These are phyloP conservation scores for Coffea humblotiana DNA, from an alignment of 305 asterid species.

Conservation along the genomic window DNA sequence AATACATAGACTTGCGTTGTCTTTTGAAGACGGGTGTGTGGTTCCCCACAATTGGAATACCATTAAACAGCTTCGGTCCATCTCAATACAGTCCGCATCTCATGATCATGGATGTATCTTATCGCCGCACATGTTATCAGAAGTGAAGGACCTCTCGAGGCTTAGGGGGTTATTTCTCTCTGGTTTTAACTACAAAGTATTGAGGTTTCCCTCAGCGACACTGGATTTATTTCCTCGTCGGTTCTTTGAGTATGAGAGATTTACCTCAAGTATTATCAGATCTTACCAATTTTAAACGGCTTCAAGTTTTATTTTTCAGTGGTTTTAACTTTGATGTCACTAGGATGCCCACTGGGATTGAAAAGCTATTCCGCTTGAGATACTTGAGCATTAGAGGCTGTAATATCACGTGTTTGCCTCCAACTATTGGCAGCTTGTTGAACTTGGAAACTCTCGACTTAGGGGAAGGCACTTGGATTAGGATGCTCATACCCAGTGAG, in stretches of 20 bases:
- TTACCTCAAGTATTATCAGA: not conserved
- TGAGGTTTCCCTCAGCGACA: not conserved
- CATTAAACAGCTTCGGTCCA: not conserved
- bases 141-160: not conserved
- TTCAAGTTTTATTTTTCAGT: constrained; percentile 9
- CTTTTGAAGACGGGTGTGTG: constrained; percentile 6
- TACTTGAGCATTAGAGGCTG: constrained; percentile 10
- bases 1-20: constrained; percentile 17
- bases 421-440: constrained; percentile 12
- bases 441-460: constrained; percentile 16
- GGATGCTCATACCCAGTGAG: constrained; percentile 5
- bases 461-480: not conserved
- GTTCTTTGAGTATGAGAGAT: not conserved
- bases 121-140: not conserved
- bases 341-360: constrained; percentile 14
- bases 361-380: constrained; percentile 9
- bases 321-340: constrained; percentile 16
- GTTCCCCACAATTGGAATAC: not conserved
- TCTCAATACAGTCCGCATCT: not conserved
- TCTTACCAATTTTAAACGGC: constrained; percentile 5
- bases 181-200: not conserved
- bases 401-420: constrained; percentile 8
- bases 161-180: not conserved
- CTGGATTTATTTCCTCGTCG: not conserved
- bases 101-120: not conserved